phyloP scores from a whole-genome alignment of 345 rosid genomes.

The Boechera divaricarpa region DNA sequence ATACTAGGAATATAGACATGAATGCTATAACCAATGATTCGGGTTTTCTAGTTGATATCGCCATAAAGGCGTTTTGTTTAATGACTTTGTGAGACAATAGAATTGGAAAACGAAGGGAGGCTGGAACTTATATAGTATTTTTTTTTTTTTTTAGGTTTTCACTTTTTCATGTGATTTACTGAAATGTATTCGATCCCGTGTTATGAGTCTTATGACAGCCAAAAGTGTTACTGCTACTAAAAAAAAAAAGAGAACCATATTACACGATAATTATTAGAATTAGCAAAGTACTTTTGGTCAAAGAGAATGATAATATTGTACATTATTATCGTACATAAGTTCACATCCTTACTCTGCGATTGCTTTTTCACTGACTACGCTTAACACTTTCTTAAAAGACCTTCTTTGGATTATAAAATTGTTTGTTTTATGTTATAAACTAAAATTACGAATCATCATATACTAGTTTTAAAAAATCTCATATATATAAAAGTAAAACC shows the following conservation, averaged over 20 bases:
- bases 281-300: not conserved
- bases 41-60: not conserved
- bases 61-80: slow-evolving; percentile 17
- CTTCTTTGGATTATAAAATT: not conserved
- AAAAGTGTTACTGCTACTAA: not conserved
- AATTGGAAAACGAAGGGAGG: not conserved
- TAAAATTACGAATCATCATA: not conserved
- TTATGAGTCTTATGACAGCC: slow-evolving; percentile 31
- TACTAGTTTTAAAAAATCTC: not conserved
- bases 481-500: not conserved
- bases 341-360: not conserved
- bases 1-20: slow-evolving; percentile 26
- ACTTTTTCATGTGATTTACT: slow-evolving; percentile 9
- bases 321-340: not conserved
- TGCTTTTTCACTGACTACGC: not conserved
- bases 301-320: not conserved
- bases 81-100: not conserved
- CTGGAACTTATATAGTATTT: slow-evolving; percentile 18
- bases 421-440: not conserved
- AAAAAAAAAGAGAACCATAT: not conserved
- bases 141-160: not conserved
- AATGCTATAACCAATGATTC: slow-evolving; percentile 3
- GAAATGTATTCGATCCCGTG: slow-evolving; percentile 20
- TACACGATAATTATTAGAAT: not conserved
- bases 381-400: not conserved